Conservation (phyloP, 2,329 filamentous ascomycete species). For the Cercospora sp. region DNA sequence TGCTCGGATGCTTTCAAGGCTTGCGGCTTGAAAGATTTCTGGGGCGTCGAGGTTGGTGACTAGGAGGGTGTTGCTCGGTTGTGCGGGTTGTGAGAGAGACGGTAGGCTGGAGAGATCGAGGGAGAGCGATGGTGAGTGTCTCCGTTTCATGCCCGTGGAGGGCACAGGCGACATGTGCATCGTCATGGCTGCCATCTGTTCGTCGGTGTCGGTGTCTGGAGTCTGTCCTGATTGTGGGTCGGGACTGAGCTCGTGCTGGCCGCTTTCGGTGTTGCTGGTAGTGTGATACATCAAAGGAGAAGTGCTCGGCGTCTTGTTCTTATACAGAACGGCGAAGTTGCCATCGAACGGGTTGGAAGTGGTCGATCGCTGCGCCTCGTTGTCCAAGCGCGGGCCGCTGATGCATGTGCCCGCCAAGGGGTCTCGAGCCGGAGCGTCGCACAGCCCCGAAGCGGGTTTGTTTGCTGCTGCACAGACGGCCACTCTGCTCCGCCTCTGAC, state of each 20-base stretch:
- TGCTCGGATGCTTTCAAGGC: slow-evolving; percentile 71
- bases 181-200: slow-evolving; percentile 23
- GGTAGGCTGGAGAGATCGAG: slow-evolving; percentile 75
- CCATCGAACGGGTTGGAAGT: not conserved
- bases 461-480: not conserved
- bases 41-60: slow-evolving; percentile 76
- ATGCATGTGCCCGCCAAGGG: slow-evolving; percentile 5
- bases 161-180: slow-evolving; percentile 21
- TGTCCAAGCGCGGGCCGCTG: not conserved
- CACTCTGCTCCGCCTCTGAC: not conserved
- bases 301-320: not conserved
- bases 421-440: slow-evolving; percentile 5
- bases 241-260: not conserved
- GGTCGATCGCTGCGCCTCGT: slow-evolving; percentile 9
- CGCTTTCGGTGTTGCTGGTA: not conserved
- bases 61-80: slow-evolving; percentile 79
- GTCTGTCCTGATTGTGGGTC: not conserved
- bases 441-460: not conserved
- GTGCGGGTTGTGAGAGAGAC: slow-evolving; percentile 67
- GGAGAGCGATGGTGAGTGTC: slow-evolving; percentile 56
- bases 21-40: slow-evolving; percentile 72
- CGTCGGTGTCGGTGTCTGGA: slow-evolving; percentile 1
- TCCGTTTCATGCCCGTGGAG: slow-evolving; percentile 28
- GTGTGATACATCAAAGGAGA: slow-evolving; percentile 9
- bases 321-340: not conserved